Evolutionary conservation across 345 rosid species (phyloP), one percentile per base, ranked within the genome.

Genomic region (Citrus mangshanensis): DNA sequence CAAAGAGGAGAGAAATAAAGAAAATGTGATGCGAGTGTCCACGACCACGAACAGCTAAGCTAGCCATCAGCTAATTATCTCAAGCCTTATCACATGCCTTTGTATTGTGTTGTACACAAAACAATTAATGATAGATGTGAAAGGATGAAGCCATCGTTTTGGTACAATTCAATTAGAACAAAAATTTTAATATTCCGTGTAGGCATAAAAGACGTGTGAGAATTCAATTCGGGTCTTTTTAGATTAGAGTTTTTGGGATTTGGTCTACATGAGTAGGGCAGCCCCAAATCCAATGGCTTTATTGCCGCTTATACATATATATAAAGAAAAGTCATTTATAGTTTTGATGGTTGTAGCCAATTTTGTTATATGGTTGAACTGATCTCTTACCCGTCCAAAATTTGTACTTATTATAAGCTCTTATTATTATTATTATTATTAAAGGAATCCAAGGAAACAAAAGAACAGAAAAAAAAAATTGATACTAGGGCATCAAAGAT

Each of bases 271-370:
- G 18, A 46, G 51, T 46, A 46, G 51, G 51, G 51, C 51, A 46
- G 51, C 51, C 51, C 51, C 49, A 40, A 40, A 40, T 9, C 51
- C 4, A 13, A 1, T 13, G 51, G 51, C 51, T 46, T 40, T 40
- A 40, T 9, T 2, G 46, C 13, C 46, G 12, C 0, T 1, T 38
- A 9, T 9, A 9, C 8, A 38, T 8, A 38, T 9, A 38, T 70
- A 18, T 30, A 51, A 51, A 46, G 6, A 25, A 25, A 61, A 42
- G 27, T 27, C 22, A 5, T 37, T 21, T 75, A n/a, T 58, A 22
- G 62, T 67, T 75, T 68, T 65, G 72, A 77, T 77, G 72, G 83
- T 83, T 82, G 76, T 42, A 75, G 77, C 82, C 30, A 82, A 75
- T 78, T 56, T 71, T 60, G 51, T 54, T 16, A 9, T 76, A 63